A percentile compares a stretch with the other conserved stretches of the same genome.
Conservation (phyloP, 2,329 filamentous ascomycete species). For the Talaromyces albobiverticillius region DNA sequence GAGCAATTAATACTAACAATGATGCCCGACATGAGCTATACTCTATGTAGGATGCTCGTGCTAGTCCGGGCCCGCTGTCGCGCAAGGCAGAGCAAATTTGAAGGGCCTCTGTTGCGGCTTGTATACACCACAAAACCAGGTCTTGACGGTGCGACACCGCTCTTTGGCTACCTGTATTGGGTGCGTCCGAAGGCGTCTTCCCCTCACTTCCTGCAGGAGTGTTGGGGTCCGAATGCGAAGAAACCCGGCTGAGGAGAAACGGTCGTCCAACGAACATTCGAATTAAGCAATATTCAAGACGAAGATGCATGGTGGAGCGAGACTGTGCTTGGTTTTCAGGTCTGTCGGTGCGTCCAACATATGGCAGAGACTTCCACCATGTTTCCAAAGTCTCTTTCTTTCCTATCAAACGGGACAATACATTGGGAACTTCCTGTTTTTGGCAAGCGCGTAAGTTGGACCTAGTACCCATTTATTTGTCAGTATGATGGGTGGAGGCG, state of each 20-base stretch:
- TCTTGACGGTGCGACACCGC: too few relatives aligned
- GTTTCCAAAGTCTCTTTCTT: slow-evolving; percentile 36
- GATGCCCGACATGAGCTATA: slow-evolving; percentile 56
- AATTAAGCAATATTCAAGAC: slow-evolving; percentile 52
- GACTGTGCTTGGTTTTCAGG: slow-evolving; percentile 39
- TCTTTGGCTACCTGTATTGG: too few relatives aligned
- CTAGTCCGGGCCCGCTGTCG: slow-evolving; percentile 49
- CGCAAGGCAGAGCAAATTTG: slow-evolving; percentile 50
- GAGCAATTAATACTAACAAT: slow-evolving; percentile 46
- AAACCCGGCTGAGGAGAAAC: slow-evolving; percentile 48
- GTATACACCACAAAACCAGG: too few relatives aligned
- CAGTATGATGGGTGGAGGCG: too few relatives aligned
- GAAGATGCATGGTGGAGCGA: slow-evolving; percentile 50
- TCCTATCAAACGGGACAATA: slow-evolving; percentile 36
- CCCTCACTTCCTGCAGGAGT: too few relatives aligned
- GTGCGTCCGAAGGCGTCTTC: too few relatives aligned
- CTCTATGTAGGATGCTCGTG: slow-evolving; percentile 55
- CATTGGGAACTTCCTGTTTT: slow-evolving; percentile 36
- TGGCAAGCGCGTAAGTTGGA: slow-evolving; percentile 36
- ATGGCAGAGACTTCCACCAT: slow-evolving; percentile 41
- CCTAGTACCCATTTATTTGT: too few relatives aligned
- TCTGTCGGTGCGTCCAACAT: slow-evolving; percentile 38
- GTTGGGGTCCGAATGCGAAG: slow-evolving; percentile 22
- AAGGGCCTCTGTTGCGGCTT: slow-evolving; percentile 51
- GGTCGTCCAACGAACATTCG: slow-evolving; percentile 54